Base-by-base conservation (phyloP, 768 basidiomycete genomes). In the Ramaria sp. region DNA sequence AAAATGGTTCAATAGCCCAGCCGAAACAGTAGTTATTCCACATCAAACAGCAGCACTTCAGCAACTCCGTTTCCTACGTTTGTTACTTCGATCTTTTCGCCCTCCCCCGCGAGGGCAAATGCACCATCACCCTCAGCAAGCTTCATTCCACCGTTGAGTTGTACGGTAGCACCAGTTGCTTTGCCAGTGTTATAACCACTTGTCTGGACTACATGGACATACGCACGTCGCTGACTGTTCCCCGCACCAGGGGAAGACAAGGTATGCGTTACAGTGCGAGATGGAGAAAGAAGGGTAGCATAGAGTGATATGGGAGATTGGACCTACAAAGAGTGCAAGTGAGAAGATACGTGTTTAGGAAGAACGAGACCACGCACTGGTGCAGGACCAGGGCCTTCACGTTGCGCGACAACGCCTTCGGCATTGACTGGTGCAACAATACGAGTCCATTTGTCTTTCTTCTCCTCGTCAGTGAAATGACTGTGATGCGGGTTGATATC, bases 111-210 rank as follows among this genome's bases (percentile, higher is more conserved):
- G 44, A 68, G 61, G 43, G 95, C 65, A 66, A 92, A 97, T 12
- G 83, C 82, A 0, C 90, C 92, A 62, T 97, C 94, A 0, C 94
- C 94, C 61, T 97, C 94, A 30, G 78, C 77, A 51, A 95, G 66
- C 37, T 76, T 79, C 3, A 81, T 56, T 16, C 67, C 71, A 1
- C 66, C 64, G 32, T 63, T 65, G 8, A 94, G 63, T 57, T 69
- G 77, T 47, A 95, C 66, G 18, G 66, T 69, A 0, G 79, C 82
- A 0, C 88, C 90, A 1, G 61, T 67, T 0, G 82, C 75, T 28
- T 67, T 62, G 0, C 74, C 73, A 0, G 76, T 62, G 58, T 88
- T 85, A 67, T 88, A 95, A 2, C 91, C 92, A 25, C 82, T 82
- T 5, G 76, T 85, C 71, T 95, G 92, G 48, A 92, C 74, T 45